Evolutionary conservation across 495 filamentous ascomycete species (phyloP).

Genomic region (Aspergillus panamensis): DNA sequence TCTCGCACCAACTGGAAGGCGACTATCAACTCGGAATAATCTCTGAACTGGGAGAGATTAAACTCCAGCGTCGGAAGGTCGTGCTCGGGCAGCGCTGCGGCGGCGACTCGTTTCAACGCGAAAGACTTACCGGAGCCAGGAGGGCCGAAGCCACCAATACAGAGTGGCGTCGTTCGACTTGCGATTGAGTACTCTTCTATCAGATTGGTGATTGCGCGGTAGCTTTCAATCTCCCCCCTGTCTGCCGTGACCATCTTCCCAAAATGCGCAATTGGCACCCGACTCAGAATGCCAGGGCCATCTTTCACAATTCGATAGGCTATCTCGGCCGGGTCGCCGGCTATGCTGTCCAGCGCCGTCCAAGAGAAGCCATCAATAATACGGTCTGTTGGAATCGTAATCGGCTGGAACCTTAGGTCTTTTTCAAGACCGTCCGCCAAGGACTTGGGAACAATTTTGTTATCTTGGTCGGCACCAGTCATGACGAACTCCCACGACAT

Average conservation of each 20-base stretch:
- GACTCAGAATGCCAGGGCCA: background rate
- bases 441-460: too few species aligned
- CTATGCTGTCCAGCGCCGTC: background rate
- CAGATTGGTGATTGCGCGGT: conserved; percentile 9
- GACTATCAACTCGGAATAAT: background rate
- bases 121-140: conserved; percentile 10
- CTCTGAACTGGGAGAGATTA: conserved; percentile 13
- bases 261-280: conserved; percentile 4
- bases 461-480: too few species aligned
- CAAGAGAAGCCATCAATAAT: too few species aligned
- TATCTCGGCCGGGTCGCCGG: background rate
- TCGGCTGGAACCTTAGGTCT: too few species aligned
- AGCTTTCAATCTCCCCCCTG: conserved; percentile 7
- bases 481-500: too few species aligned
- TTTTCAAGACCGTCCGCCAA: too few species aligned
- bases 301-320: background rate
- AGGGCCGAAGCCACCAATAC: conserved; percentile 10
- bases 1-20: conserved; percentile 7
- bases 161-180: background rate
- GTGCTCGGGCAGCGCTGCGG: background rate
- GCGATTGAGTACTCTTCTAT: background rate
- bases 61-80: background rate
- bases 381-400: too few species aligned
- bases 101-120: conserved; percentile 3
- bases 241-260: conserved; percentile 6